Evolutionary conservation across 768 basidiomycete species (phyloP).

Genomic region (Trametes cingulata): DNA sequence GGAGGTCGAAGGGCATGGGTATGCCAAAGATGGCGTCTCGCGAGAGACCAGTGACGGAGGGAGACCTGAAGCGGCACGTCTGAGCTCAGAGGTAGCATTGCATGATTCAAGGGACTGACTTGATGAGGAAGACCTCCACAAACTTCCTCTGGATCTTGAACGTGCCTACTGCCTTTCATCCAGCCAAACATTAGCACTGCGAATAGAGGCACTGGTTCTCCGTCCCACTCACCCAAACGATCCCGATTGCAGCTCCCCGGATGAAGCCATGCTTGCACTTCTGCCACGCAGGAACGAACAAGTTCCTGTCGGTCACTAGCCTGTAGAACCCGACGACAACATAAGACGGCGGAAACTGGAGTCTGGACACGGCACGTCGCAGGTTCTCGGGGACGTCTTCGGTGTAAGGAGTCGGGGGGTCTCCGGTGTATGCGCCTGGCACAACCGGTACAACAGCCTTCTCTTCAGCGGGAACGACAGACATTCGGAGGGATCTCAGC

Average conservation of each 20-base stretch:
- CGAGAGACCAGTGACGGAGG: conserved; percentile 61
- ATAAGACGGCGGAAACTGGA: conserved; percentile 82
- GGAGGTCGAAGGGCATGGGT: conserved; percentile 62
- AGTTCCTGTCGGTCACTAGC: conserved; percentile 67
- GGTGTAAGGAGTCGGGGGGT: conserved; percentile 13
- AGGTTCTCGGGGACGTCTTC: conserved; percentile 48
- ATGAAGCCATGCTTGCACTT: conserved; percentile 79
- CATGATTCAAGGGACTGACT: conserved; percentile 39
- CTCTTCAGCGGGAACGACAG: background rate
- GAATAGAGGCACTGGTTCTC: too few relatives aligned
- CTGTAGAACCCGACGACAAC: conserved; percentile 84
- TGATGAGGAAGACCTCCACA: conserved; percentile 62
- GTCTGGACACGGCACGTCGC: conserved; percentile 54
- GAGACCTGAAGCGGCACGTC: conserved; percentile 44
- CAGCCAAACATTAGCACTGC: background rate
- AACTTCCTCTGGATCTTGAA: conserved; percentile 73
- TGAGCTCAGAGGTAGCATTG: background rate
- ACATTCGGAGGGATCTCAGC: background rate
- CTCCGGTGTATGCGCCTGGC: conserved; percentile 9
- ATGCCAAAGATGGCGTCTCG: conserved; percentile 66
- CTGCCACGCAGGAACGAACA: conserved; percentile 79
- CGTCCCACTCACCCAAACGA: conserved; percentile 58
- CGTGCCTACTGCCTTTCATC: conserved; percentile 58
- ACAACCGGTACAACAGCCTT: background rate
- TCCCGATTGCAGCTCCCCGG: conserved; percentile 68